A percentile compares a stretch with the other conserved stretches of the same genome.
These are phyloP conservation scores for Rhizophora mangle DNA, from an alignment of 345 rosid species.

Conservation along the genomic window DNA sequence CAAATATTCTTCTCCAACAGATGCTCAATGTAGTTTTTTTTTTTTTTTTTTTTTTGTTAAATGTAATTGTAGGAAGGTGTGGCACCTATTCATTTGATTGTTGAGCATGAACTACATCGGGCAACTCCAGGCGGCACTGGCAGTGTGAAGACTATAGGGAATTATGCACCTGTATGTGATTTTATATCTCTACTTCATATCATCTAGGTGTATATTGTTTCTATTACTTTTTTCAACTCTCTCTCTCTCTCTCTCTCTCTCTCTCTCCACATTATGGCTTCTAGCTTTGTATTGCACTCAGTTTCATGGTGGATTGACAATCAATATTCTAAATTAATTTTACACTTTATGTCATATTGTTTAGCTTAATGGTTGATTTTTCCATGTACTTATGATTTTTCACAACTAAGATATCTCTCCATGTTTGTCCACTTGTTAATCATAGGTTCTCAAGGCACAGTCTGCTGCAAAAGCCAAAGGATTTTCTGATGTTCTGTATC, in stretches of 20 bases:
- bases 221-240: background rate
- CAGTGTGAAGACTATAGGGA: conserved; percentile 90
- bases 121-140: conserved; percentile 99
- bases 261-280: background rate
- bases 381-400: background rate
- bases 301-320: background rate
- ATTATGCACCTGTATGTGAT: conserved; percentile 76
- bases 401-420: background rate
- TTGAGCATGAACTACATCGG: conserved; percentile 70
- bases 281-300: background rate
- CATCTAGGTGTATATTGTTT: background rate
- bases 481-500: conserved; percentile 87
- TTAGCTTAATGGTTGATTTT: background rate
- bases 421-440: conserved; percentile 4
- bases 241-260: background rate
- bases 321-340: no score
- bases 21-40: background rate
- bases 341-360: no score
- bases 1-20: background rate
- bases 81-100: conserved; percentile 53
- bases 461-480: conserved; percentile 81
- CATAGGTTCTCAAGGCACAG: conserved; percentile 82
- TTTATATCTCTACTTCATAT: background rate
- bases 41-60: background rate
- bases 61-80: conserved; percentile 74